phyloP scores from a whole-genome alignment of 169 alveolate species.

The Perkinsus olseni region DNA sequence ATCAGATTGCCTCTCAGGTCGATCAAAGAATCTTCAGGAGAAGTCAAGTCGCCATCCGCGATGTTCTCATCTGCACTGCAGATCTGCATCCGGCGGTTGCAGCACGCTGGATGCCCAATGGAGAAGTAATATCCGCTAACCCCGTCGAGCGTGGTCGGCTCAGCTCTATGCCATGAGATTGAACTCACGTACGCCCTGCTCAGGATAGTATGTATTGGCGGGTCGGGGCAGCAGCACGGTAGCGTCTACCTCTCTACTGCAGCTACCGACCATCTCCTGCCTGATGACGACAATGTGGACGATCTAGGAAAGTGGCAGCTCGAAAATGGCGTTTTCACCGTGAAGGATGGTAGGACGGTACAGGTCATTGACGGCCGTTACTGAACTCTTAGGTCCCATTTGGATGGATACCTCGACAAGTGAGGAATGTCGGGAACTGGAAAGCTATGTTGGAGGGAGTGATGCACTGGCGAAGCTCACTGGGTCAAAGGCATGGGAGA shows the following conservation, averaged over 20 bases:
- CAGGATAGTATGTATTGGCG: neutral
- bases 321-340: neutral
- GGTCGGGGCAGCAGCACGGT: neutral
- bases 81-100: neutral
- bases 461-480: neutral
- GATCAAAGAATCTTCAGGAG: neutral
- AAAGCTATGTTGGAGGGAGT: neutral
- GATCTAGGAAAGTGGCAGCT: neutral
- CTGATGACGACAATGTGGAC: neutral
- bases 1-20: neutral
- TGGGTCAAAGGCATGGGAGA: neutral
- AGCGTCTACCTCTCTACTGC: neutral
- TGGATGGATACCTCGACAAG: neutral
- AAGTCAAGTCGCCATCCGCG: neutral
- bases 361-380: neutral
- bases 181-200: neutral
- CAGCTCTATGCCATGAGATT: too few relatives aligned
- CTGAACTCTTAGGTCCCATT: neutral
- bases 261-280: neutral
- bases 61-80: neutral
- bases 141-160: neutral
- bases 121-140: neutral
- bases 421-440: neutral
- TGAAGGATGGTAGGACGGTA: neutral
- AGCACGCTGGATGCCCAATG: neutral